Conservation (phyloP, 768 basidiomycete species). For the Ramaria sp. region DNA sequence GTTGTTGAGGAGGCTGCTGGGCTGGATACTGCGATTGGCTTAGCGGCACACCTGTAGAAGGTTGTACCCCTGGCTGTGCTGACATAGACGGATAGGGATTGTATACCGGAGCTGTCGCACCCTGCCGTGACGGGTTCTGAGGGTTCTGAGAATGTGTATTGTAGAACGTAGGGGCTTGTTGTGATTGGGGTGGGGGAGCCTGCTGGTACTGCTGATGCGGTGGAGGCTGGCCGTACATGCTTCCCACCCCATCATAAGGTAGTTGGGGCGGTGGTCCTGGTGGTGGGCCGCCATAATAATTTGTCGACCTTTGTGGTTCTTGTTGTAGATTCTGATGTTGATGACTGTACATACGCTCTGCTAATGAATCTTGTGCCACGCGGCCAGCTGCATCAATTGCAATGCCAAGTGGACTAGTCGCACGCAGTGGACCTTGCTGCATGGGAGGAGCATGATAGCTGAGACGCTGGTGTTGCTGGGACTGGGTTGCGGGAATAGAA, state of each 20-base stretch:
- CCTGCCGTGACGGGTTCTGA: conserved; percentile 5
- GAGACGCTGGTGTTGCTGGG: conserved; percentile 12
- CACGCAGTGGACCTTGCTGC: conserved; percentile 30
- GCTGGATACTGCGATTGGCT: conserved; percentile 23
- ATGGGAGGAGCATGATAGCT: conserved; percentile 14
- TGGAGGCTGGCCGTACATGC: conserved; percentile 10
- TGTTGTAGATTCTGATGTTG: conserved; percentile 18
- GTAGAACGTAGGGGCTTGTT: conserved; percentile 12
- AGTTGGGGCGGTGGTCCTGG: conserved; percentile 13
- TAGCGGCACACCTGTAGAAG: background rate
- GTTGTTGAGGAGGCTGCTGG: conserved; percentile 28
- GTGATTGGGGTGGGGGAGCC: conserved; percentile 20
- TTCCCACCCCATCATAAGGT: conserved; percentile 8
- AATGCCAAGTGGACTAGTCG: conserved; percentile 76
- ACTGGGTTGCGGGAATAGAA: conserved; percentile 16
- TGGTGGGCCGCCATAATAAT: conserved; percentile 3
- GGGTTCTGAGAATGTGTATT: background rate
- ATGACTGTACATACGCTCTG: conserved; percentile 27
- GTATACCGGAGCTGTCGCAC: background rate
- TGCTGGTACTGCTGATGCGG: conserved; percentile 6
- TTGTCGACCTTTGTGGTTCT: conserved; percentile 14
- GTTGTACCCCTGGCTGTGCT: background rate
- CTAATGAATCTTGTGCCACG: conserved; percentile 75
- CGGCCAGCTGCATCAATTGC: conserved; percentile 69
- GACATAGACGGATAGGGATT: background rate